phyloP scores from a whole-genome alignment of 129 eudicot genomes.

The Helichrysum umbraculigerum region DNA sequence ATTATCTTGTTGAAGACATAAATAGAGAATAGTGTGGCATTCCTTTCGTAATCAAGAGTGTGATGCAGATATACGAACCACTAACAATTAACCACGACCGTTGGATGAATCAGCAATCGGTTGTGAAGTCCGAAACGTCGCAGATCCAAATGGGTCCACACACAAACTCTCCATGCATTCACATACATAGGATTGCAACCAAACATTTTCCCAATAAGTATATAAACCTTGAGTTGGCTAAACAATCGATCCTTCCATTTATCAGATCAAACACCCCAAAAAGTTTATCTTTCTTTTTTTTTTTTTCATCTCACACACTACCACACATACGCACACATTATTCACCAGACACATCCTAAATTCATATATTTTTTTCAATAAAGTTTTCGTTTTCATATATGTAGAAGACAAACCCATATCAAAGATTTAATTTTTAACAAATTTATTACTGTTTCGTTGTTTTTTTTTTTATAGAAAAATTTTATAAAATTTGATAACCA shows the following conservation, averaged over 20 bases:
- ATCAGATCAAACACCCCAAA: constrained; percentile 36
- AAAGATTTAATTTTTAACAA: background rate
- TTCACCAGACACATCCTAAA: background rate
- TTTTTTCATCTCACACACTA: constrained; percentile 9
- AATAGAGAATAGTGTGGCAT: background rate
- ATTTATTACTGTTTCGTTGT: constrained; percentile 6
- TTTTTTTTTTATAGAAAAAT: background rate
- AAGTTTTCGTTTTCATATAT: constrained; percentile 12
- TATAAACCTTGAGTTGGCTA: constrained; percentile 32
- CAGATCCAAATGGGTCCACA: constrained; percentile 30
- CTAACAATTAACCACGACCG: constrained; percentile 7
- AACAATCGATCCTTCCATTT: constrained; percentile 35
- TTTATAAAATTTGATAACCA: constrained; percentile 15
- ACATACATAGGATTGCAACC: constrained; percentile 4
- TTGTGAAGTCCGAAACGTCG: constrained; percentile 13
- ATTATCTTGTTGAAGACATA: background rate
- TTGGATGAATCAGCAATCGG: background rate
- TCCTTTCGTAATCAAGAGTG: constrained; percentile 11
- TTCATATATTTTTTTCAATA: background rate
- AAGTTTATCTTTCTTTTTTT: constrained; percentile 16
- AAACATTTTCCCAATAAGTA: constrained; percentile 42
- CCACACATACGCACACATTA: constrained; percentile 17
- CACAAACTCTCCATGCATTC: constrained; percentile 20
- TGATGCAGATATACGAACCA: background rate
- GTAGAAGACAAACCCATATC: background rate